Percentiles rank a stretch among this genome's conserved stretches.
Evolutionary conservation across 2,329 filamentous ascomycete species (phyloP).

Genomic region (Paraphoma sp.): DNA sequence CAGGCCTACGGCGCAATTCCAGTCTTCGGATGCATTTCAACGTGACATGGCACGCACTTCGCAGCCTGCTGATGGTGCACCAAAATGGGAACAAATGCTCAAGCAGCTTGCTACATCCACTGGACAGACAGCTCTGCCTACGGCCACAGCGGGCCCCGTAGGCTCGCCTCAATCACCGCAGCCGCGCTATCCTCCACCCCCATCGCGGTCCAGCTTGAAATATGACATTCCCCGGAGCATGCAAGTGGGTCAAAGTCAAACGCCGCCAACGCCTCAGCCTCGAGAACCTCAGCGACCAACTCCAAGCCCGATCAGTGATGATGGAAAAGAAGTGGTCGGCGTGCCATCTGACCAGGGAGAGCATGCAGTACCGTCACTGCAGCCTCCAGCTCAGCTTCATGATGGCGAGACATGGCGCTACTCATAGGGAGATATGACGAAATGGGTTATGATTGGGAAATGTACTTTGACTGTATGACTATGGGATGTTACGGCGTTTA

Average conservation of each 20-base stretch:
- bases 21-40: conserved; percentile 54
- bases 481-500: background rate
- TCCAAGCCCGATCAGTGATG: conserved; percentile 42
- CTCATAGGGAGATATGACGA: conserved; percentile 1
- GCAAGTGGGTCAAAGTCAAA: conserved; percentile 15
- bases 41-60: conserved; percentile 44
- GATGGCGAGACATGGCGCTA: conserved; percentile 45
- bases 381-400: conserved; percentile 19
- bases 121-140: conserved; percentile 12
- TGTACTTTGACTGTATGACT: conserved; percentile 14
- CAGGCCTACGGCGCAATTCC: conserved; percentile 49
- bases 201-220: conserved; percentile 17
- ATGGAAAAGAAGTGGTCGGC: conserved; percentile 25
- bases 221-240: conserved; percentile 19
- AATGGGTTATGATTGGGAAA: conserved; percentile 2
- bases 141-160: conserved; percentile 2
- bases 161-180: conserved; percentile 19
- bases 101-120: conserved; percentile 37
- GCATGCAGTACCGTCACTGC: conserved; percentile 7
- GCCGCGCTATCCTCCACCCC: conserved; percentile 19
- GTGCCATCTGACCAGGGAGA: conserved; percentile 11
- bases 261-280: conserved; percentile 17
- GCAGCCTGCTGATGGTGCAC: conserved; percentile 24
- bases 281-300: conserved; percentile 35
- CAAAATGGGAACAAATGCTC: conserved; percentile 45